Evolutionary conservation across 495 filamentous ascomycete genomes (phyloP), one percentile per base, ranked within the genome.

Genomic region (Penicillium samsonianum): DNA sequence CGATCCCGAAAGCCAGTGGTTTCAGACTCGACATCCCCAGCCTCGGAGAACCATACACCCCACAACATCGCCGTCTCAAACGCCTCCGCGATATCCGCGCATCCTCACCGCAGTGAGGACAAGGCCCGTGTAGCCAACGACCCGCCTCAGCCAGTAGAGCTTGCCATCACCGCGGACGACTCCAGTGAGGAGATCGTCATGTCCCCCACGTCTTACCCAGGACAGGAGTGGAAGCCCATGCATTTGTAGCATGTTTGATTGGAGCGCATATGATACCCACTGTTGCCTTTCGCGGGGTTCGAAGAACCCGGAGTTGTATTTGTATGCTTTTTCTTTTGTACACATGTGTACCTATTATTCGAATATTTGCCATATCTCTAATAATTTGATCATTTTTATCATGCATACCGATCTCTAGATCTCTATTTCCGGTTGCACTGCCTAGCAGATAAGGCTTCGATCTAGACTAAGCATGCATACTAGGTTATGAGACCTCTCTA

Each of bases 201-300:
- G 90, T 88, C 79, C 41, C 86, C 88, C 8, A 91, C 90, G 11
- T 84, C 86, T 26, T 93, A 91, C 65, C 90, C 90, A 3, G 90
- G 89, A 1, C 88, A 92, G 75, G 89, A 90, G 72, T 92, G 90
- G 90, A 84, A 84, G 67, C 89, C 89, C 22, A 61, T 68, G 38
- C 48, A 65, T 58, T 57, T 50, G 43, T 69, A 62, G 52, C 19
- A 50, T 51, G 41, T 40, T 53, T 52, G n/a, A 49, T 61, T 52
- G 41, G 16, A 55, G 45, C 59, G 48, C 41, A 45, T 40, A 41
- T 28, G 55, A 59, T 69, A 63, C 58, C 61, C 58, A 50, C 49
- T 40, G 59, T 50, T 50, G 20, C 63, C 43, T 7, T 62, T 73
- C 57, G 42, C 42, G 19, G 6, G 23, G 14, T 46, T 10, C 12